Base-by-base conservation (phyloP, 345 rosid genomes). In the Balakata baccata region DNA sequence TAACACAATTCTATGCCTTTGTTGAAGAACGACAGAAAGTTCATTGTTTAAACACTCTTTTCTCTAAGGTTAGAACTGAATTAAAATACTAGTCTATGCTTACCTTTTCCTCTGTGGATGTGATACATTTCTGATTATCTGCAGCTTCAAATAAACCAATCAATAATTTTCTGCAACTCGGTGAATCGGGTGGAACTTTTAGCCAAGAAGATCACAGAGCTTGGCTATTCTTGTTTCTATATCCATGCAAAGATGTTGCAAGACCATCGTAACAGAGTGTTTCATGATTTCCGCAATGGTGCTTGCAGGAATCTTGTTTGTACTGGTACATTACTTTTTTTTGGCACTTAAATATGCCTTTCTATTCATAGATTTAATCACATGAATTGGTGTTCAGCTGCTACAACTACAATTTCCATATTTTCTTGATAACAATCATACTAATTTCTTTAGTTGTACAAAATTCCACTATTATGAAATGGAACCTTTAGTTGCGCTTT, bases 11-110 rank as follows among this genome's bases (percentile, higher is more conserved):
- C 71, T 96, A 96, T 84, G 99, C 99, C 70, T 96, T 93, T 86
- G 99, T 96, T 79, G 99, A 96, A 85, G 99, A 96, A 84, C 89
- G 99, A 54, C 99, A 96, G 91, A 96, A 96, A 88, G 98, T 96
- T 72, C 99, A 96, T 85, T 96, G 99, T 83, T 90, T 96, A 45
- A 93, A 93, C 89, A 96, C 99, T 8, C 97, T 96, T 67, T 96
- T 96, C 89, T 91, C 98, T 4, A 96, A 96, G 99, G 99, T 96
- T 70, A 75, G 86, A 66, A 69, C 64, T 65, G 63, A 63, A 11
- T 66, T 67, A 68, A 67, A 61, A 63, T 71, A 38, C 6, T 49
- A 41, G 23, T 39, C 20, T 57, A 60, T 34, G 13, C 39, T 66
- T 68, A 8, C 14, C 13, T 22, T n/a, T 23, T 54, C 51, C 50